A percentile compares a stretch with the other conserved stretches of the same genome.
Evolutionary conservation across 2,329 filamentous ascomycete species (phyloP).

Genomic region (Neobulgaria alba): DNA sequence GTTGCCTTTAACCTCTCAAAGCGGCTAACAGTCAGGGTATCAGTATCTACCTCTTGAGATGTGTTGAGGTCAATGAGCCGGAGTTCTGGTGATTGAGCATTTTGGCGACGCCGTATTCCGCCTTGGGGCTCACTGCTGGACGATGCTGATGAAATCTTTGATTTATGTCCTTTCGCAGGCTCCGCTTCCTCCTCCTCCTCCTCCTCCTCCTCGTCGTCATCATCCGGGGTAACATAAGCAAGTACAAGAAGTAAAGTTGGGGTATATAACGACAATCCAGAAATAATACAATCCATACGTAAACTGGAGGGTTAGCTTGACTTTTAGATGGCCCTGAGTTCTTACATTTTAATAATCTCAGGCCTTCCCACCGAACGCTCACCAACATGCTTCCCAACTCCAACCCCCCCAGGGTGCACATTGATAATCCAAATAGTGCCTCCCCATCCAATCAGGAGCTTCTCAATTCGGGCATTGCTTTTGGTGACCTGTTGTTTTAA

Average conservation of each 20-base stretch:
- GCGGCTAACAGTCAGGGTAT: constrained; percentile 75
- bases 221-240: constrained; percentile 73
- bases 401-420: constrained; percentile 67
- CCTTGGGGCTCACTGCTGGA: constrained; percentile 51
- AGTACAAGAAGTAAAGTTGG: constrained; percentile 84
- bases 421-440: constrained; percentile 94
- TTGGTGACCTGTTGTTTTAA: constrained; percentile 41
- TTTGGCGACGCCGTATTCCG: constrained; percentile 62
- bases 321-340: constrained; percentile 15
- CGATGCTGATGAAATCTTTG: constrained; percentile 37
- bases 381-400: constrained; percentile 50
- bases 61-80: constrained; percentile 83
- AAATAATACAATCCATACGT: constrained; percentile 95
- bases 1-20: constrained; percentile 79
- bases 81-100: constrained; percentile 78
- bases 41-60: constrained; percentile 75
- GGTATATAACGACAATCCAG: constrained; percentile 93
- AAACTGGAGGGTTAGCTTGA: constrained; percentile 46
- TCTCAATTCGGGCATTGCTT: constrained; percentile 51
- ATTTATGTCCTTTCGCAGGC: constrained; percentile 30
- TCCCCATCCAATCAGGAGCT: constrained; percentile 89
- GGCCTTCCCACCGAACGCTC: constrained; percentile 70
- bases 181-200: constrained; percentile 29
- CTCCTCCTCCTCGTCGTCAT: constrained; percentile 43
- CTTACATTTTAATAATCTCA: constrained; percentile 88